Evolutionary conservation across 345 rosid genomes (phyloP).

Genomic region (Streptanthus diversifolius): DNA sequence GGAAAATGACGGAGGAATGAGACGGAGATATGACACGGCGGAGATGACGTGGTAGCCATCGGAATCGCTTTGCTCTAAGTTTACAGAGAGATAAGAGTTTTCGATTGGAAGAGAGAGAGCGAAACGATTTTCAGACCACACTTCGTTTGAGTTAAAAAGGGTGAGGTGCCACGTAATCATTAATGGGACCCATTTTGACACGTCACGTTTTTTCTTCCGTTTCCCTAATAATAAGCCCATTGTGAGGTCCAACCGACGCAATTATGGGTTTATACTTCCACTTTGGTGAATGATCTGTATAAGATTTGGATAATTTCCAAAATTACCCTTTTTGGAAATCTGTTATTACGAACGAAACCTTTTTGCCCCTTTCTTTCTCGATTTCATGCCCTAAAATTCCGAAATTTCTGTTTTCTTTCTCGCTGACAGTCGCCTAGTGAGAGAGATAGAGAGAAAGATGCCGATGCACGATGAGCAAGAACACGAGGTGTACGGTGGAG

Average conservation of each 20-base stretch:
- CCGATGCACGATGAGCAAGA: slow-evolving; percentile 68
- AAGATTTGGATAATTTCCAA: not conserved
- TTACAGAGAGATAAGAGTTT: not conserved
- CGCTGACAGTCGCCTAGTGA: slow-evolving; percentile 28
- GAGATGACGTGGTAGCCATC: slow-evolving; percentile 42
- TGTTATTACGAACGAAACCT: not conserved
- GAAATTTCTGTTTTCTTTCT: slow-evolving; percentile 7
- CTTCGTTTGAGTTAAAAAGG: not conserved
- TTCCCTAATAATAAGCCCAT: slow-evolving; percentile 8
- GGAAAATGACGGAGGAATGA: slow-evolving; percentile 17
- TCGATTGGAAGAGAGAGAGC: not conserved
- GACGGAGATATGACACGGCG: slow-evolving; percentile 33
- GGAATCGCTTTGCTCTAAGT: slow-evolving; percentile 2
- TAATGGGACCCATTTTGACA: not conserved
- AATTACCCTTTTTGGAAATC: not conserved
- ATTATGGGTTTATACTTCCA: not conserved
- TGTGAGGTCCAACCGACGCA: not conserved
- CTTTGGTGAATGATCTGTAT: not conserved
- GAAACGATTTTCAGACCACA: slow-evolving; percentile 19
- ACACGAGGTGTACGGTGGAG: slow-evolving; percentile 87
- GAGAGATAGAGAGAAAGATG: slow-evolving; percentile 31
- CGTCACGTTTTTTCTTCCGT: not conserved
- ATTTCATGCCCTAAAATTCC: slow-evolving; percentile 30
- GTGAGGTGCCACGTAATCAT: slow-evolving; percentile 5
- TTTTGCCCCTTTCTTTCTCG: slow-evolving; percentile 6